A percentile compares a stretch with the other conserved stretches of the same genome.
These are phyloP conservation scores for Lasiosphaeris hirsuta DNA, from an alignment of 495 filamentous ascomycete species.

Conservation along the genomic window DNA sequence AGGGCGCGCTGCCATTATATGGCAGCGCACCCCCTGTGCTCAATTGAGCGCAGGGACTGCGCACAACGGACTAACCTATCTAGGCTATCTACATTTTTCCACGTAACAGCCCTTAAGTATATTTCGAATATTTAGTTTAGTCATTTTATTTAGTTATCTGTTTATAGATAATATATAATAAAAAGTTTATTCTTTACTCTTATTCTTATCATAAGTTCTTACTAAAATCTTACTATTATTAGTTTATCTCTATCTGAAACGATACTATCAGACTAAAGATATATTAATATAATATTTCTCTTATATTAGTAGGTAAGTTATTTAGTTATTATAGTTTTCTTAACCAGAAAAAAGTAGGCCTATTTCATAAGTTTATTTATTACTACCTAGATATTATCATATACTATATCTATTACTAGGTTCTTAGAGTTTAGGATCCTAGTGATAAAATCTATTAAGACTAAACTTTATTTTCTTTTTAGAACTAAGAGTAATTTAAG, in stretches of 20 bases:
- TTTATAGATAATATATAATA: conserved; percentile 7
- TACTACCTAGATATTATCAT: neutral
- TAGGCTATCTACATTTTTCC: neutral
- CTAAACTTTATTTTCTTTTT: too few relatives aligned
- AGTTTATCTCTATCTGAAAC: neutral
- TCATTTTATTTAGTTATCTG: conserved; percentile 13
- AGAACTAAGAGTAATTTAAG: too few relatives aligned
- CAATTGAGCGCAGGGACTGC: too few relatives aligned
- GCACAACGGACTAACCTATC: too few relatives aligned
- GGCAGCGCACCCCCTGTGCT: too few relatives aligned
- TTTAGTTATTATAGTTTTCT: neutral
- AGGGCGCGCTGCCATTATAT: too few relatives aligned
- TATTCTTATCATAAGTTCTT: conserved; percentile 1
- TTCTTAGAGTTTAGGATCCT: too few relatives aligned
- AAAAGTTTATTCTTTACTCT: conserved; percentile 2
- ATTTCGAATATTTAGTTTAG: conserved; percentile 10
- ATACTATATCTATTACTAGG: neutral
- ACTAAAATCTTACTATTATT: neutral
- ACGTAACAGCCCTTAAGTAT: conserved; percentile 9
- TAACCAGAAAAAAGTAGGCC: neutral
- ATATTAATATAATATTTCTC: neutral
- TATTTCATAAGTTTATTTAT: neutral
- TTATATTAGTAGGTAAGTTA: too few relatives aligned
- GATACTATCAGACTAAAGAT: neutral
- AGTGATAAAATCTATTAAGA: too few relatives aligned